Base-by-base conservation (phyloP, 2,329 filamentous ascomycete genomes). In the Orbilia brochopaga region DNA sequence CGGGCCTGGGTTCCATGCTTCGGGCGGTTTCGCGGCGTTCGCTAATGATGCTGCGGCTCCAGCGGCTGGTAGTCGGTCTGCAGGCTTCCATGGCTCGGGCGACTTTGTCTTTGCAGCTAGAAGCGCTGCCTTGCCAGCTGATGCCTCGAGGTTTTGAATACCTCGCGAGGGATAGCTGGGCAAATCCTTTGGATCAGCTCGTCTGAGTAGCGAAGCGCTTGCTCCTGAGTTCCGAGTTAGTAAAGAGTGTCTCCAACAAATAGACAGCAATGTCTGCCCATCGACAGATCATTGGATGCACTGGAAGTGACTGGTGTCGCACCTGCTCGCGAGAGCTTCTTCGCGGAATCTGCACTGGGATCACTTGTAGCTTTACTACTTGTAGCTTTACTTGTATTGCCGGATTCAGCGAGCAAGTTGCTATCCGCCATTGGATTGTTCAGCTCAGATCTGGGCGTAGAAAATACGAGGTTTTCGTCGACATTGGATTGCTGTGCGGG, bases 161-260 rank as follows among this genome's bases (percentile, higher is more conserved):
- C 69, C 69, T 30, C 51, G 69, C n/a, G 69, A 62, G 13, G 69
- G 69, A 17, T 62, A 67, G 17, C 69, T 73, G n/a, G 69, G 69
- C 5, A 67, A 62, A 48, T 73, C 53, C 19, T 63, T 66, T 8
- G 62, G 69, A 21, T 67, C 44, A 10, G 62, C 69, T 55, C 69
- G 59, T 56, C 63, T 73, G 2, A 65, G 30, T 19, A 54, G 35
- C 1, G 56, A 57, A 8, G 60, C 57, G 50, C 46, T 59, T 21
- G 32, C 62, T 55, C 11, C 24, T 37, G 27, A 32, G 35, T 53
- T 8, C 8, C 13, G 11, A 13, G 21, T 17, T 19, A 21, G 8
- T 2, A 13, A 35, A 19, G 8, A 37, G 8, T 17, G 57, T 53
- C 7, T n/a, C 24, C 4, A 32, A 6, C 44, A 10, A 52, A 23